A percentile compares a stretch with the other conserved stretches of the same genome.
phyloP scores from a whole-genome alignment of 2,329 filamentous ascomycete species.

The Leptographium radiaticola region DNA sequence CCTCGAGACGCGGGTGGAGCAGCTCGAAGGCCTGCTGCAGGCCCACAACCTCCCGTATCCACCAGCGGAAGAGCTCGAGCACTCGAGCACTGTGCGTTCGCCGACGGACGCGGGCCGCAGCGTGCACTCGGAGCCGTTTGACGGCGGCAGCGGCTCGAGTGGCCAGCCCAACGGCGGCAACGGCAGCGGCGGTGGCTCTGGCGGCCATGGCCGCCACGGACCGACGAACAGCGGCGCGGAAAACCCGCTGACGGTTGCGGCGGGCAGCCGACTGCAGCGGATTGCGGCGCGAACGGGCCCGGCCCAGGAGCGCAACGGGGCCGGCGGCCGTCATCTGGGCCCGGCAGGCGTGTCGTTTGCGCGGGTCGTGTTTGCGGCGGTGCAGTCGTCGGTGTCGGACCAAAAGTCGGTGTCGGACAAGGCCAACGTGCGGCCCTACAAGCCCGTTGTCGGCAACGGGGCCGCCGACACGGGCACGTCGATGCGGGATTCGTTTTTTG shows the following conservation, averaged over 20 bases:
- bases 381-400: conserved; percentile 57
- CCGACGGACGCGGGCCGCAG: conserved; percentile 3
- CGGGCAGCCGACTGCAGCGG: conserved; percentile 42
- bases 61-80: conserved; percentile 56
- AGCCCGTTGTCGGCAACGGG: conserved; percentile 31
- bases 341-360: conserved; percentile 91
- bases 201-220: background rate
- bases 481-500: conserved; percentile 94
- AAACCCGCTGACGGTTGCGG: conserved; percentile 12
- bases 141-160: conserved; percentile 14
- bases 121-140: conserved; percentile 18
- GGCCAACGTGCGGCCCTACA: conserved; percentile 45
- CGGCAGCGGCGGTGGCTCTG: background rate
- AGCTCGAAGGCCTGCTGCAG: conserved; percentile 65
- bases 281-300: conserved; percentile 34
- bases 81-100: conserved; percentile 15
- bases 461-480: conserved; percentile 49
- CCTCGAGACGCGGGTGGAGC: conserved; percentile 72
- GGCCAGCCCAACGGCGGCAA: background rate
- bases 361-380: conserved; percentile 82
- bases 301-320: conserved; percentile 19
- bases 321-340: conserved; percentile 57
- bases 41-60: conserved; percentile 60
- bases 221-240: background rate
- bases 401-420: conserved; percentile 57